Evolutionary conservation across 2,329 filamentous ascomycete genomes (phyloP), one percentile per base, ranked within the genome.

Genomic region (Pseudonectria foliicola): DNA sequence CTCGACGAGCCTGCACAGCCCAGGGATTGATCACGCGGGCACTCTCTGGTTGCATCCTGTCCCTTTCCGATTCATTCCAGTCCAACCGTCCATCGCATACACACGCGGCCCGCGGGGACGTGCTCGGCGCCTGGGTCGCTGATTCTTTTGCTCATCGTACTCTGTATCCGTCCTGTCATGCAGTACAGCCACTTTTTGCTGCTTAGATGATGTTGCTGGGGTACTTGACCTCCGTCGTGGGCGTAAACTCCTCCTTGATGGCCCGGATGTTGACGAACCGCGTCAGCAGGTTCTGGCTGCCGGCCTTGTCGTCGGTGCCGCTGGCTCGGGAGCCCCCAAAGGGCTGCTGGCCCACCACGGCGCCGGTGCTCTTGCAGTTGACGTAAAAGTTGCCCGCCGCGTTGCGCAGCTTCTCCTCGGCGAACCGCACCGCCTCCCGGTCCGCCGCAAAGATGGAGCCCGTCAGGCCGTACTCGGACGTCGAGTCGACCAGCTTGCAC

Each of bases 331-430:
- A 72, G 34, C 80, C 80, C 14, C 80, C 80, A 55, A 85, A 85
- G 4, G 80, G 75, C 64, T 85, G 80, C 63, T 85, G 81, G 11
- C 79, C 80, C 7, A 84, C 80, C 15, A 85, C 78, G 12, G 80
- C 80, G 26, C 80, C 81, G 2, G 80, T 85, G 59, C 76, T 81
- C 73, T 89, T 89, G 68, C 80, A 84, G 66, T 89, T 90, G 63
- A 90, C 71, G 65, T 90, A 90, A 59, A 89, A 89, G 67, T 90
- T 90, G 27, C 85, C 85, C 1, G 85, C 84, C 0, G 80, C 67
- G 55, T 88, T 78, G 45, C 82, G 70, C 34, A 90, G 68, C 41
- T 70, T 73, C 48, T 87, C 75, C 59, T 88, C 83, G 0, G 83
- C 85, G 37, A 70, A 70, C 15, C 79, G 72, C 39, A 88, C 64